Evolutionary conservation across 2,329 filamentous ascomycete genomes (phyloP).

Genomic region (Microcyclospora tardicrescens): DNA sequence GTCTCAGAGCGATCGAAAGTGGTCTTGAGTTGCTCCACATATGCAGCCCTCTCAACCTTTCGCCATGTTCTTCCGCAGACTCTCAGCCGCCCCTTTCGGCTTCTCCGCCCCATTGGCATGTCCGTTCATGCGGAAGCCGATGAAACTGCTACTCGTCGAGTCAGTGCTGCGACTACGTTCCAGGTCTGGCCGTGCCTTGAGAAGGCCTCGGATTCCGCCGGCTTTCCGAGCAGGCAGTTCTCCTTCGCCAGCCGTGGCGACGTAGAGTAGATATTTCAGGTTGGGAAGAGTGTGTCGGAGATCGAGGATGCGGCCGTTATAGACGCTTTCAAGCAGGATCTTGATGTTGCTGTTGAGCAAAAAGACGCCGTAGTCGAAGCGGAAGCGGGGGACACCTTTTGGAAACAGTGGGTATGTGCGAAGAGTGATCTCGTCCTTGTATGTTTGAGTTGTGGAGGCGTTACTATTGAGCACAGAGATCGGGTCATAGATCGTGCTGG

Average conservation of each 20-base stretch:
- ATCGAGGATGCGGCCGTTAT: constrained; percentile 70
- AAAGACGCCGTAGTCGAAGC: constrained; percentile 94
- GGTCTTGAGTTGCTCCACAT: too few relatives aligned
- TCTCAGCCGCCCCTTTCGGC: constrained; percentile 16
- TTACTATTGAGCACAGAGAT: constrained; percentile 34
- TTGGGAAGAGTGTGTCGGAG: constrained; percentile 88
- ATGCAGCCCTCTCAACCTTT: too few relatives aligned
- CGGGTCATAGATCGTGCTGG: constrained; percentile 62
- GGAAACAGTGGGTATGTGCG: constrained; percentile 66
- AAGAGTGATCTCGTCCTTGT: constrained; percentile 12
- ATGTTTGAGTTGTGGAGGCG: constrained; percentile 7
- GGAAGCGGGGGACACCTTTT: constrained; percentile 56
- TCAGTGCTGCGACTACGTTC: constrained; percentile 12
- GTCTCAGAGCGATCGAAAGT: too few relatives aligned
- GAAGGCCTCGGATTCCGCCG: constrained; percentile 39
- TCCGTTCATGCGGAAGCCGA: constrained; percentile 11
- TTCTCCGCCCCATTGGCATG: constrained; percentile 6
- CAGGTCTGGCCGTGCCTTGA: constrained; percentile 13
- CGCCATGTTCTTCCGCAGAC: constrained; percentile 11
- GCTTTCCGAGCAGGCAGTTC: constrained; percentile 45
- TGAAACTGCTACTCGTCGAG: constrained; percentile 12
- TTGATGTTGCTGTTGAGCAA: constrained; percentile 95
- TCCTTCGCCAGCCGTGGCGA: constrained; percentile 66
- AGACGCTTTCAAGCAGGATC: constrained; percentile 43
- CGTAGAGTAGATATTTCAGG: constrained; percentile 80